phyloP scores from a whole-genome alignment of 495 filamentous ascomycete species.

The Penicillium pulvis region DNA sequence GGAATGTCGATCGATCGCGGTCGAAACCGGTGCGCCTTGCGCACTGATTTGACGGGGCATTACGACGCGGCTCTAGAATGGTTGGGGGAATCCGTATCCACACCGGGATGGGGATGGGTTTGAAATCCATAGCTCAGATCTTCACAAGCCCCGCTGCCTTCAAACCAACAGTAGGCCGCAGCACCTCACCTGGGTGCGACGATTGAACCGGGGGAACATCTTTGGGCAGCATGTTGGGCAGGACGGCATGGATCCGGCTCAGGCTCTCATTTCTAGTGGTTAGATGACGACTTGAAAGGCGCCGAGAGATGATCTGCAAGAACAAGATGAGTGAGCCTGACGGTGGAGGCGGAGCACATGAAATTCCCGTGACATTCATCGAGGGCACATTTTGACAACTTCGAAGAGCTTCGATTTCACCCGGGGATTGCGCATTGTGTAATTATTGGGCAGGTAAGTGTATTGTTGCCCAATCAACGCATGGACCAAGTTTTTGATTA shows the following conservation, averaged over 20 bases:
- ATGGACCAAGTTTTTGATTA: constrained; percentile 21
- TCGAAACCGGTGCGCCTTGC: constrained; percentile 13
- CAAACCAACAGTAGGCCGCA: constrained; percentile 7
- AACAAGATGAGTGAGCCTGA: constrained; percentile 23
- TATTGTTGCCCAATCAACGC: constrained; percentile 29
- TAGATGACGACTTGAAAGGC: constrained; percentile 18
- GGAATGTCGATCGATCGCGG: constrained; percentile 29
- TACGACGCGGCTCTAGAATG: constrained; percentile 16
- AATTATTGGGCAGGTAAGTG: constrained; percentile 16
- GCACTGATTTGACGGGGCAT: constrained; percentile 19
- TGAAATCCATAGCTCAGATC: constrained; percentile 20
- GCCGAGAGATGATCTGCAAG: constrained; percentile 23
- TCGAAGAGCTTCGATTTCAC: constrained; percentile 3
- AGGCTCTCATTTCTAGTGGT: constrained; percentile 17
- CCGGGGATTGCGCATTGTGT: constrained; percentile 1
- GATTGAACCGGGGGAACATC: constrained; percentile 5
- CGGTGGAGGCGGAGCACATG: constrained; percentile 23
- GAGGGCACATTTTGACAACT: background rate
- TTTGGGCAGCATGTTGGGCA: constrained; percentile 46
- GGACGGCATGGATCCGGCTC: constrained; percentile 17
- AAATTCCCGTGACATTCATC: constrained; percentile 19
- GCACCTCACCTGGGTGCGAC: constrained; percentile 22
- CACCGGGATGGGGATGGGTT: constrained; percentile 12
- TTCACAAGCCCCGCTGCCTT: constrained; percentile 13
- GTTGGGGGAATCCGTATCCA: constrained; percentile 12